phyloP scores from a whole-genome alignment of 176 grass and related monocot species.

The Zea luxurians region DNA sequence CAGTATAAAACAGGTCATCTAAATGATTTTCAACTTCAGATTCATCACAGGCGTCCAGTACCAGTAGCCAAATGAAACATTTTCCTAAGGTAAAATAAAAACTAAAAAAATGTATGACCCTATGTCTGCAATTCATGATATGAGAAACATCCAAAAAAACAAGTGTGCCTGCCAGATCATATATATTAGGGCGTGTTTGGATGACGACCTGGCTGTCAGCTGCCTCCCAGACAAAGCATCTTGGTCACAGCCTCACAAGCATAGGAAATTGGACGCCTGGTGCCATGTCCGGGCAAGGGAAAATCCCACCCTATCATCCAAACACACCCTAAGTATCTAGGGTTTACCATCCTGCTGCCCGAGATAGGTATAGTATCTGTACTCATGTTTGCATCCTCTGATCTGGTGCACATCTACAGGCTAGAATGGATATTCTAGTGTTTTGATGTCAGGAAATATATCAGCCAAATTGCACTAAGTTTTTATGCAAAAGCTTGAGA shows the following conservation, averaged over 20 bases:
- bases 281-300: no score
- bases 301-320: no score
- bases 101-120: not conserved
- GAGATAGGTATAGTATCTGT: not conserved
- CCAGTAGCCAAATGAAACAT: not conserved
- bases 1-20: not conserved
- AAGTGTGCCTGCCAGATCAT: not conserved
- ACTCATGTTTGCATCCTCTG: not conserved
- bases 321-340: not conserved
- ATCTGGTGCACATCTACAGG: not conserved
- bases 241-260: no score
- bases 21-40: not conserved
- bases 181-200: not conserved
- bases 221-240: no score
- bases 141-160: not conserved
- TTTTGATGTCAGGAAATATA: not conserved
- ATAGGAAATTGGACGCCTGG: no score
- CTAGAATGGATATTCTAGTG: not conserved
- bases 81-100: not conserved
- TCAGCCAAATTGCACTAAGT: not conserved
- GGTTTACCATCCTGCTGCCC: not conserved
- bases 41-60: not conserved
- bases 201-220: no score
- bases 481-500: not conserved
- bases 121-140: not conserved